A percentile compares a stretch with the other conserved stretches of the same genome.
Evolutionary conservation across 2,329 filamentous ascomycete species (phyloP).

Genomic region (Daldinia sp.): DNA sequence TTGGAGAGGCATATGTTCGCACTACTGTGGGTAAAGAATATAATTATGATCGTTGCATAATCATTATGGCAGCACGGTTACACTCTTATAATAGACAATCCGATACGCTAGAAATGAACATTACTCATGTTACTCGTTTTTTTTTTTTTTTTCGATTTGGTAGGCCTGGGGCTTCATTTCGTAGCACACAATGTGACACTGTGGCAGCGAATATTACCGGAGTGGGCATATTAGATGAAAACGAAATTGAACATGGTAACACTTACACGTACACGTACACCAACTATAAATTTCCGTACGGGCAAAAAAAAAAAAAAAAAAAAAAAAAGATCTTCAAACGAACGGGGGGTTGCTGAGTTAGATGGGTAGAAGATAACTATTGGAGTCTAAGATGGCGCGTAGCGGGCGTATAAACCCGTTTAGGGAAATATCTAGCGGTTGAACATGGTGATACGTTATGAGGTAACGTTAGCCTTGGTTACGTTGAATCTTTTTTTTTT

Average conservation of each 20-base stretch:
- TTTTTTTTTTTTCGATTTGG: conserved; percentile 7
- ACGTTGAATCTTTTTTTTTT: no score
- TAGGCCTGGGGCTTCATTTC: neutral
- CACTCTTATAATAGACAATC: conserved; percentile 4
- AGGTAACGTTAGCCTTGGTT: neutral
- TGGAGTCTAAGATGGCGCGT: neutral
- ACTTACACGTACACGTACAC: neutral
- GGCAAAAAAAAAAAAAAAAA: neutral
- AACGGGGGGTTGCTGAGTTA: no score
- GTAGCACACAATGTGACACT: conserved; percentile 1
- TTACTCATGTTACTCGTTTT: conserved; percentile 7
- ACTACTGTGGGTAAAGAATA: conserved; percentile 14
- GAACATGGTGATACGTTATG: neutral
- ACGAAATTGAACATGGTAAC: neutral
- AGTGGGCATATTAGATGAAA: neutral
- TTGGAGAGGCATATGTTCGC: conserved; percentile 23
- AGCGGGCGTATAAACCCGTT: neutral
- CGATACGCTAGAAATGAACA: neutral
- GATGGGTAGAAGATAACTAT: neutral
- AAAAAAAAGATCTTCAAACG: no score
- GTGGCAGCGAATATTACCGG: neutral
- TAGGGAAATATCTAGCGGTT: neutral
- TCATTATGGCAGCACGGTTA: conserved; percentile 11
- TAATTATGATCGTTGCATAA: conserved; percentile 3
- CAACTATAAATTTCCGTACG: neutral